These are phyloP conservation scores for Irpex sp. DNA, from an alignment of 1,284 basidiomycete genomes.

Conservation along the genomic window DNA sequence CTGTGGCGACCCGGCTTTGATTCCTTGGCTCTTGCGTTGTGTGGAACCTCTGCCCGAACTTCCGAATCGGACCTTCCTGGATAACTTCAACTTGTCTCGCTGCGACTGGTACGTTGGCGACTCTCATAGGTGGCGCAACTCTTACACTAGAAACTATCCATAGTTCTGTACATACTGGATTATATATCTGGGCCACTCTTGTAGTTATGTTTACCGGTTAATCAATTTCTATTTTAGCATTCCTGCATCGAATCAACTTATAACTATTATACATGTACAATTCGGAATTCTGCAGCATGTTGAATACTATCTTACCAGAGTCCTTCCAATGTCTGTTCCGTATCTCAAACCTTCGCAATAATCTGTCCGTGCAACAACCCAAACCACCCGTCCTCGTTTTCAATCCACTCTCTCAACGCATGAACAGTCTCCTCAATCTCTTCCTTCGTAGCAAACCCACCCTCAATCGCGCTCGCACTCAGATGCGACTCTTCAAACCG, in stretches of 20 bases:
- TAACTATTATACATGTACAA: not conserved
- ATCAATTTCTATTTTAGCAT: too few species aligned
- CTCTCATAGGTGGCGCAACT: too few species aligned
- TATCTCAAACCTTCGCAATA: not conserved
- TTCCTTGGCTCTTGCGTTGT: too few species aligned
- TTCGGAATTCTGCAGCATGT: not conserved
- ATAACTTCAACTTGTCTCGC: too few species aligned
- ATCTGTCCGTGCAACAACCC: constrained; percentile 31
- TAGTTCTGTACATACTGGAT: too few species aligned
- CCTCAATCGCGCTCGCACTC: constrained; percentile 23
- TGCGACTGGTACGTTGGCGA: too few species aligned
- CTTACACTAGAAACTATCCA: too few species aligned
- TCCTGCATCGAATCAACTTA: too few species aligned
- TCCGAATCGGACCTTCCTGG: too few species aligned
- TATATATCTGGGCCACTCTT: not conserved
- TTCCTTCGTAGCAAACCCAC: constrained; percentile 23
- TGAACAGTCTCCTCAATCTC: constrained; percentile 22
- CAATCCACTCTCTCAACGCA: constrained; percentile 26
- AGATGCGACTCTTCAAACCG: constrained; percentile 27
- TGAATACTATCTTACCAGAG: not conserved
- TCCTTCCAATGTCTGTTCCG: not conserved
- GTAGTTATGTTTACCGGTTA: too few species aligned
- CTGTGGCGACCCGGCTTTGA: too few species aligned
- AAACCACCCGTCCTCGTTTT: constrained; percentile 31
- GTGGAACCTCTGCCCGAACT: too few species aligned